These are phyloP conservation scores for Arxiozyma slooffiae DNA, from an alignment of 1,139 yeast species.

Conservation along the genomic window DNA sequence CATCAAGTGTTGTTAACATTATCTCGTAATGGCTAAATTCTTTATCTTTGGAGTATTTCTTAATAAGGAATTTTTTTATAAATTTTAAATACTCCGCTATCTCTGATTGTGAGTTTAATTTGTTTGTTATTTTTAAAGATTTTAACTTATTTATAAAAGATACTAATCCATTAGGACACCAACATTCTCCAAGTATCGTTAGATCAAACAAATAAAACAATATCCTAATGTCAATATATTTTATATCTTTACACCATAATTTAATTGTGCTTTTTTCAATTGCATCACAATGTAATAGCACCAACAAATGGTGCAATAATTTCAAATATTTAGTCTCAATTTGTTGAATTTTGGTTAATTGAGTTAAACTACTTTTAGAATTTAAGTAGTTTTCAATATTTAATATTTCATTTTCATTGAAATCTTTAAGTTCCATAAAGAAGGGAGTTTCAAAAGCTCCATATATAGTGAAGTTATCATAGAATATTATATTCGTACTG, in stretches of 20 bases:
- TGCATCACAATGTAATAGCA: constrained; percentile 18
- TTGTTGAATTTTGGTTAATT: constrained; percentile 9
- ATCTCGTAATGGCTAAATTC: constrained; percentile 13
- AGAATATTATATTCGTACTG: constrained; percentile 14
- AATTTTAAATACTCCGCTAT: constrained; percentile 6
- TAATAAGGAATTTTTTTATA: constrained; percentile 5
- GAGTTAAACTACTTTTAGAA: neutral
- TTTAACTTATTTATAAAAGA: constrained; percentile 18
- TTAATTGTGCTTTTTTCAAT: constrained; percentile 14
- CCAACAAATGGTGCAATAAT: constrained; percentile 17
- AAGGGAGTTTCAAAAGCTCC: constrained; percentile 14
- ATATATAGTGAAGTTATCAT: constrained; percentile 16
- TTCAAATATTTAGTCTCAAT: constrained; percentile 18
- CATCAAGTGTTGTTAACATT: constrained; percentile 18
- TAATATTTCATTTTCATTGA: constrained; percentile 18
- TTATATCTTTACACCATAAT: constrained; percentile 17
- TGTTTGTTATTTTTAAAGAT: constrained; percentile 21
- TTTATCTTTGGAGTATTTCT: neutral
- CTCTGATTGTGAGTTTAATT: constrained; percentile 11
- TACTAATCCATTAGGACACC: constrained; percentile 26
- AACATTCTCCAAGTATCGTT: constrained; percentile 23
- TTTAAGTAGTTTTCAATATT: constrained; percentile 15
- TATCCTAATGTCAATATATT: constrained; percentile 21
- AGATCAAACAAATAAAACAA: constrained; percentile 22
- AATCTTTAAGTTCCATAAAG: constrained; percentile 16